Conservation (phyloP, 495 filamentous ascomycete genomes). For the Penicillium cataractarum region DNA sequence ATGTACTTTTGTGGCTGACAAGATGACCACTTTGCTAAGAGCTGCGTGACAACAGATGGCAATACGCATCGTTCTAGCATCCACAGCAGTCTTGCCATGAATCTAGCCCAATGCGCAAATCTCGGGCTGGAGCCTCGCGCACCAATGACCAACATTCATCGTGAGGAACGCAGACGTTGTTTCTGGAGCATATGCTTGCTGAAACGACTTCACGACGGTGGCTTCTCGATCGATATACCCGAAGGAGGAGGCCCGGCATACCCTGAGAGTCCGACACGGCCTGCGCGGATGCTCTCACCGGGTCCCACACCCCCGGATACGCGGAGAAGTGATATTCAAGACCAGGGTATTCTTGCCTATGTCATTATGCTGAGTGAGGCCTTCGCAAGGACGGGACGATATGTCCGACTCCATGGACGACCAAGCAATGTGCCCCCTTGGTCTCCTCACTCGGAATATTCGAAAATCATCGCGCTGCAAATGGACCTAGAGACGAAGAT, state of each 20-base stretch:
- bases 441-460: conserved; percentile 54
- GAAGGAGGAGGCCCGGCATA: conserved; percentile 41
- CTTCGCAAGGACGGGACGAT: conserved; percentile 48
- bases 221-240: conserved; percentile 44
- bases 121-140: conserved; percentile 39
- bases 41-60: conserved; percentile 36
- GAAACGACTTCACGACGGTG: conserved; percentile 49
- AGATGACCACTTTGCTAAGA: neutral
- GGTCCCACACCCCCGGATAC: conserved; percentile 21
- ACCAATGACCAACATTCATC: conserved; percentile 20
- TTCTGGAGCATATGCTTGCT: conserved; percentile 55
- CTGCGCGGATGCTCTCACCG: conserved; percentile 29
- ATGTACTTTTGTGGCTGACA: conserved; percentile 1
- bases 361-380: conserved; percentile 50
- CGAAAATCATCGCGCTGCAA: conserved; percentile 49
- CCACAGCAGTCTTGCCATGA: conserved; percentile 52
- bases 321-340: conserved; percentile 35
- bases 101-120: conserved; percentile 48
- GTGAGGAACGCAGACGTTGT: conserved; percentile 50
- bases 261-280: conserved; percentile 35
- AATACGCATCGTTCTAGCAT: conserved; percentile 52
- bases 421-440: conserved; percentile 50
- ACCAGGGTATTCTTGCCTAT: conserved; percentile 53
- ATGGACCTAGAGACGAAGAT: conserved; percentile 54
- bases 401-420: conserved; percentile 48